phyloP scores from a whole-genome alignment of 1,284 basidiomycete species.

The Apiotrichum domesticum region DNA sequence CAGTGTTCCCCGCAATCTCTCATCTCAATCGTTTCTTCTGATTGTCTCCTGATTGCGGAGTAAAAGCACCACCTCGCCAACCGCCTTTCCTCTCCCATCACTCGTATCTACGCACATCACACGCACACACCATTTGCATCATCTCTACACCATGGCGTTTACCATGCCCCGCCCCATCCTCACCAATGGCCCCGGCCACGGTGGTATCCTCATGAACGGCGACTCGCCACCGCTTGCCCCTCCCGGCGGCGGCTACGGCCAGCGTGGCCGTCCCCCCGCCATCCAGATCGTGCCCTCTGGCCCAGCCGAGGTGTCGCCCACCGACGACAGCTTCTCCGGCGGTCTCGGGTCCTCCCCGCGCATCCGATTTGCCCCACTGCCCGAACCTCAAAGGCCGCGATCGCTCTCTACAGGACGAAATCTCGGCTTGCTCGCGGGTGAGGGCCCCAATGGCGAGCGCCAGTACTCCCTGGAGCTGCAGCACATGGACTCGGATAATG shows the following conservation, averaged over 20 bases:
- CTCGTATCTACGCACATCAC: too few relatives aligned
- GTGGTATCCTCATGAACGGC: conserved; percentile 15
- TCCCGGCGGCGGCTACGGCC: not conserved
- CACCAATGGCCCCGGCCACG: not conserved
- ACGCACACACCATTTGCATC: not conserved
- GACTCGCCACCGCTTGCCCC: not conserved
- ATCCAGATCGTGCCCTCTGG: not conserved
- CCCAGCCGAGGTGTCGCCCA: not conserved
- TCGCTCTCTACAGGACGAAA: conserved; percentile 41
- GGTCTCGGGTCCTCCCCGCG: conserved; percentile 6
- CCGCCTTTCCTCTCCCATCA: not conserved
- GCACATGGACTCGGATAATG: conserved; percentile 16
- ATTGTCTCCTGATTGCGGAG: too few relatives aligned
- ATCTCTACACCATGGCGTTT: not conserved
- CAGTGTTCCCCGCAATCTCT: too few relatives aligned
- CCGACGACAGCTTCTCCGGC: not conserved
- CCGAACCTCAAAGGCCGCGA: conserved; percentile 39
- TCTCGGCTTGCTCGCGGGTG: conserved; percentile 16
- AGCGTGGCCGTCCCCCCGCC: not conserved
- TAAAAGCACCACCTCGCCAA: too few relatives aligned
- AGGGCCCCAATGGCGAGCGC: conserved; percentile 14
- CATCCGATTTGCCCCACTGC: conserved; percentile 46
- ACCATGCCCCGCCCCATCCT: not conserved
- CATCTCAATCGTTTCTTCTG: too few relatives aligned
- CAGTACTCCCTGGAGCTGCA: conserved; percentile 14